Percentiles rank a stretch among this genome's conserved stretches.
These are phyloP conservation scores for Berberis vulgaris DNA, from an alignment of 164 flowering plant genomes.

Conservation along the genomic window DNA sequence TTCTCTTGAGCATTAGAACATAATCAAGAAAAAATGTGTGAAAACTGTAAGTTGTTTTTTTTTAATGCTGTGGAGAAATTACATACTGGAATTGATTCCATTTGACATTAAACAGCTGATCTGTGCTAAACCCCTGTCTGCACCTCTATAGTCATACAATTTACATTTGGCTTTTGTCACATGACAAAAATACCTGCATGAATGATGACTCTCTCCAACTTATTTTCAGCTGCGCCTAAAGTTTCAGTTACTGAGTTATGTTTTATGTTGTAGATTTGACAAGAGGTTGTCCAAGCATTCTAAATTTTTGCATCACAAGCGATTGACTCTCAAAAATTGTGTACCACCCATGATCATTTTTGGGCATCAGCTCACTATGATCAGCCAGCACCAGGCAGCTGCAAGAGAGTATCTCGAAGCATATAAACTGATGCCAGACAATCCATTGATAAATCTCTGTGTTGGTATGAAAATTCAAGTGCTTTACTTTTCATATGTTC, in stretches of 20 bases:
- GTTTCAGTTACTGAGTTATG: not conserved
- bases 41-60: too few relatives aligned
- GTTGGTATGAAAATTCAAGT: conserved; percentile 38
- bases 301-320: conserved; percentile 53
- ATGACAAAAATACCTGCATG: too few relatives aligned
- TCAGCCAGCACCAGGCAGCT: conserved; percentile 75
- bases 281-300: conserved; percentile 41
- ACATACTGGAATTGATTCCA: too few relatives aligned
- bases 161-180: too few relatives aligned
- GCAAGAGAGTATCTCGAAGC: conserved; percentile 84
- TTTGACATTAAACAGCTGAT: too few relatives aligned
- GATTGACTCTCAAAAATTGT: conserved; percentile 38
- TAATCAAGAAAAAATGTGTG: too few relatives aligned
- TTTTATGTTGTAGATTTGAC: conserved; percentile 29
- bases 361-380: conserved; percentile 64
- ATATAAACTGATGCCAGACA: conserved; percentile 68
- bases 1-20: too few relatives aligned
- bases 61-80: too few relatives aligned
- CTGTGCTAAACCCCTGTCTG: too few relatives aligned
- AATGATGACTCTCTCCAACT: too few relatives aligned
- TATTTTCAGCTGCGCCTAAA: too few relatives aligned
- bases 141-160: too few relatives aligned
- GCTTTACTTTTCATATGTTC: not conserved
- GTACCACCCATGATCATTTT: conserved; percentile 62
- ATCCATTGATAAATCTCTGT: conserved; percentile 77